Base-by-base conservation (phyloP, 805 yeast species). In the Torulaspora microellipsoides region DNA sequence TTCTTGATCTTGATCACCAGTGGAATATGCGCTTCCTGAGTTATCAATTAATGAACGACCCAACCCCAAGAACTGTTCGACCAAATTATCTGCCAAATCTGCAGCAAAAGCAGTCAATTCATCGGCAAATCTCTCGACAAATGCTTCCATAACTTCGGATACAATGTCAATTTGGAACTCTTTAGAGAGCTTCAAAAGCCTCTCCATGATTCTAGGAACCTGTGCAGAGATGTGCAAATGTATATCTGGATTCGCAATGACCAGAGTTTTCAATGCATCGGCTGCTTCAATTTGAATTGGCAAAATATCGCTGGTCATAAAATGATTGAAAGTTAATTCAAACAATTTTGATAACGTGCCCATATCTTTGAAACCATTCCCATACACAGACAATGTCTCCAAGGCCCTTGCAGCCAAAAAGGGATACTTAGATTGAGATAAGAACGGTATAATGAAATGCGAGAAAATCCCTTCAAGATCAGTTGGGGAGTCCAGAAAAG, bases 81-180 rank as follows among this genome's bases (percentile, higher is more conserved):
- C 78, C 48, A 85, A 67, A 47, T 77, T 80, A 5, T 67, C 60
- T 3, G 81, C 82, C 42, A 85, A 64, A 47, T 83, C 83, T 17
- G 73, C 66, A 6, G 95, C 91, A 66, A 86, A 91, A 14, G 98
- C 97, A 38, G 89, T 87, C 49, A 93, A 72, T 65, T 91, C 95
- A 44, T 78, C 83, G 1, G 95, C 76, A 64, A 86, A 95, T 47
- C 78, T 75, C 58, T 89, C 96, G 28, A 93, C 96, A 61, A 93
- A 87, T 44, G 88, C 89, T 67, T 93, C 98, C 82, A 93, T 88
- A n/a, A 91, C 95, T 38, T 81, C 84, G 7, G 95, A 78, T 15
- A 93, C 72, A 30, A 87, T 76, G 58, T 95, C 99, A 49, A 83
- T 77, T 58, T 93, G 99, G 54, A 88, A 81, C 42, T 80, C 78